Percentiles rank a stretch among this genome's conserved stretches.
phyloP scores from a whole-genome alignment of 768 basidiomycete genomes.

The Rhodotorula sphaerocarpa region DNA sequence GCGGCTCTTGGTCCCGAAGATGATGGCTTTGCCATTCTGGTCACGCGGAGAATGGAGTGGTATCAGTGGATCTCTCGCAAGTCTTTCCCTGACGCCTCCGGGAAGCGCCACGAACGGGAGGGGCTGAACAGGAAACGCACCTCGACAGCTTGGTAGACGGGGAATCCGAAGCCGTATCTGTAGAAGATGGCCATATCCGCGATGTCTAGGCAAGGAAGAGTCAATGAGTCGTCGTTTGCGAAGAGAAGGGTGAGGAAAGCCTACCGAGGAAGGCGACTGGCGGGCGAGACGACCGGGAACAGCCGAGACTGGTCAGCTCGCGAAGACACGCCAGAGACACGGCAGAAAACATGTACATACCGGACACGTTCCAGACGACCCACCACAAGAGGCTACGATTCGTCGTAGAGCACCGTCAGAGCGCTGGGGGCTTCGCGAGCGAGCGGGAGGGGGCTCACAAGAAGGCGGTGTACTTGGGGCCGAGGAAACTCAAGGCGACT shows the following conservation, averaged over 20 bases:
- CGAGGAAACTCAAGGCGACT: slow-evolving; percentile 36
- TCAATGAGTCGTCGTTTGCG: neutral
- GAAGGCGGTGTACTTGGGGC: slow-evolving; percentile 42
- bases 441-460: slow-evolving; percentile 23
- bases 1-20: slow-evolving; percentile 43
- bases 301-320: no score
- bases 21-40: slow-evolving; percentile 41
- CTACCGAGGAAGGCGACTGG: slow-evolving; percentile 40
- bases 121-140: neutral
- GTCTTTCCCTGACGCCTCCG: no score
- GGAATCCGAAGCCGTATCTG: slow-evolving; percentile 39
- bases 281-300: no score
- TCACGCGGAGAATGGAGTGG: neutral
- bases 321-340: neutral
- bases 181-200: slow-evolving; percentile 41
- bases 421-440: no score
- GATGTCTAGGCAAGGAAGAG: slow-evolving; percentile 21
- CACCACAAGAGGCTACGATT: slow-evolving; percentile 35
- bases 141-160: slow-evolving; percentile 24
- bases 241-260: neutral
- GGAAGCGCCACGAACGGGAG: no score
- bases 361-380: slow-evolving; percentile 24
- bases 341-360: no score
- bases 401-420: neutral
- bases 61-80: no score